Percentiles rank a stretch among this genome's conserved stretches.
Conservation (phyloP, 2,329 filamentous ascomycete species). For the Hypoxylon sp. region DNA sequence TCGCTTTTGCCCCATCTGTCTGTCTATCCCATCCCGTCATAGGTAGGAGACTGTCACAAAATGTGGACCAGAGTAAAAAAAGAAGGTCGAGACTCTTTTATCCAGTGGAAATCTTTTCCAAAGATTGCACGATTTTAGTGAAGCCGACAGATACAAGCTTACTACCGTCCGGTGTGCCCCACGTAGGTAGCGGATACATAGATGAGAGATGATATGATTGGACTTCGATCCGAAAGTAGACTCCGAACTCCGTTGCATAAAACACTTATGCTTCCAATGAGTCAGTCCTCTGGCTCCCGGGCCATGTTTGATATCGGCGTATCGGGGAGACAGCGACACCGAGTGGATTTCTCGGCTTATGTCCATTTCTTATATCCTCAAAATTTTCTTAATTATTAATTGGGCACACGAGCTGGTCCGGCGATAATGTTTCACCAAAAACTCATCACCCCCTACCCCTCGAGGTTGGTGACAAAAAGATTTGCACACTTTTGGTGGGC, state of each 20-base stretch:
- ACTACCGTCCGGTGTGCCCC: neutral
- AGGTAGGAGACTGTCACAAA: neutral
- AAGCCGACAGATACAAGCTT: too few relatives aligned
- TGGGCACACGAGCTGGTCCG: slow-evolving; percentile 24
- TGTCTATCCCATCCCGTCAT: neutral
- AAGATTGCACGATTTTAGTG: neutral
- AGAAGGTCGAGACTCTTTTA: neutral
- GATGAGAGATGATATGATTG: too few relatives aligned
- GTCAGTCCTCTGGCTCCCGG: neutral
- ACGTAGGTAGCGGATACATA: too few relatives aligned
- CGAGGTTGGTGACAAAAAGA: too few relatives aligned
- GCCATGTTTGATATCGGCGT: slow-evolving; percentile 22
- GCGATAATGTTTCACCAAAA: slow-evolving; percentile 22
- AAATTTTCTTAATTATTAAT: slow-evolving; percentile 3
- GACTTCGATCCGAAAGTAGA: neutral
- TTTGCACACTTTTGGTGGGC: too few relatives aligned
- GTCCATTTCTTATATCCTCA: slow-evolving; percentile 25
- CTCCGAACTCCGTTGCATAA: slow-evolving; percentile 6
- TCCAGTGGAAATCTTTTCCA: neutral
- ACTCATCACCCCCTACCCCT: neutral
- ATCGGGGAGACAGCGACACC: slow-evolving; percentile 32
- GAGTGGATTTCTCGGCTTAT: slow-evolving; percentile 23
- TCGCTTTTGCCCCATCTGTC: neutral
- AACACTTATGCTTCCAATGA: neutral
- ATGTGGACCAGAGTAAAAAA: neutral